phyloP scores from a whole-genome alignment of 1,284 basidiomycete genomes.

The Irpex sp. region DNA sequence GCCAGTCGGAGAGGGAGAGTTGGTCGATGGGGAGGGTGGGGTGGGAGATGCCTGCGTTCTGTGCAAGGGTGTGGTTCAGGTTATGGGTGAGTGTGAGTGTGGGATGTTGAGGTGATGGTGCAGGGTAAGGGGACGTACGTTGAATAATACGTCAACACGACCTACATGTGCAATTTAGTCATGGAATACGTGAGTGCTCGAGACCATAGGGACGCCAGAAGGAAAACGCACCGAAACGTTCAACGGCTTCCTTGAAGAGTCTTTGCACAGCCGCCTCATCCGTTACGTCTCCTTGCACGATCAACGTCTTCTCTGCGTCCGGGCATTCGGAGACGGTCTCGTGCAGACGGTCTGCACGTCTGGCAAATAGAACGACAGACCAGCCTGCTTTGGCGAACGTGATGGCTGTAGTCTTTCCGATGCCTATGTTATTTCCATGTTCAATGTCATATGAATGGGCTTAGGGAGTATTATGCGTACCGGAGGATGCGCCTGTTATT shows the following conservation, averaged over 20 bases:
- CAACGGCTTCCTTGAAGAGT: conserved; percentile 53
- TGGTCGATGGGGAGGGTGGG: conserved; percentile 56
- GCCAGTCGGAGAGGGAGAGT: conserved; percentile 55
- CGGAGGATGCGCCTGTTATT: conserved; percentile 22
- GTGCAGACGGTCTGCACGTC: conserved; percentile 51
- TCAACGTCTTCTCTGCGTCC: conserved; percentile 30
- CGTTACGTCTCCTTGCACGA: conserved; percentile 58
- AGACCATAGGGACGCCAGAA: no score
- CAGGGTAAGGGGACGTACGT: conserved; percentile 47
- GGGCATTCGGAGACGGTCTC: conserved; percentile 49
- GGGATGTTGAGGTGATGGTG: no score
- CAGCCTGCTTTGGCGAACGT: conserved; percentile 43
- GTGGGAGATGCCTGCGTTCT: conserved; percentile 64
- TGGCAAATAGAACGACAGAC: conserved; percentile 40
- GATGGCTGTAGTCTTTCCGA: conserved; percentile 44
- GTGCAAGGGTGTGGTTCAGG: not conserved
- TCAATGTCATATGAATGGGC: not conserved
- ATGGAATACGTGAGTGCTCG: no score
- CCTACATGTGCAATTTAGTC: no score
- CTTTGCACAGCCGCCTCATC: conserved; percentile 51
- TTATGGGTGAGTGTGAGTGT: not conserved
- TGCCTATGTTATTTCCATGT: conserved; percentile 29
- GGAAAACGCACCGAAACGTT: conserved; percentile 48
- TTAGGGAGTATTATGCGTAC: conserved; percentile 7
- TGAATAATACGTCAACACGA: conserved; percentile 74